Percentiles rank a stretch among this genome's conserved stretches.
Conservation (phyloP, 1,139 yeast species). For the Hemisphaericaspora lyxosophila region DNA sequence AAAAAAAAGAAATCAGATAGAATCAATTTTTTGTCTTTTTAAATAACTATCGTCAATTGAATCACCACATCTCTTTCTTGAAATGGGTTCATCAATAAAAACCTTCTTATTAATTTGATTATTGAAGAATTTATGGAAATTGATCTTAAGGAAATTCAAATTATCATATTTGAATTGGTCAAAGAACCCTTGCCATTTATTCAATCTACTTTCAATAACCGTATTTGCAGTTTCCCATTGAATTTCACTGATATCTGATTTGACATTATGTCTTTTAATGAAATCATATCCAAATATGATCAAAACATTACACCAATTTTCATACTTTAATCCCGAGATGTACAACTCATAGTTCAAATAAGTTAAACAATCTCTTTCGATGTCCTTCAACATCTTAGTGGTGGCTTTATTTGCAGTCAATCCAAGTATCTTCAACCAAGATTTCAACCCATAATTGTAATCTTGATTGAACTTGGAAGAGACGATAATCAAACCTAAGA, state of each 20-base stretch:
- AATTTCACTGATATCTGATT: slow-evolving; percentile 22
- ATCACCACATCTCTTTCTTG: slow-evolving; percentile 13
- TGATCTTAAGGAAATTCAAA: slow-evolving; percentile 24
- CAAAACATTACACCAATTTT: slow-evolving; percentile 53
- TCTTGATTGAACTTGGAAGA: slow-evolving; percentile 76
- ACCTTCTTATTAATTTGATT: slow-evolving; percentile 38
- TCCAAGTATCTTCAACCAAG: slow-evolving; percentile 81
- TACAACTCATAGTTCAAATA: slow-evolving; percentile 57
- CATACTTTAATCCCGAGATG: slow-evolving; percentile 50
- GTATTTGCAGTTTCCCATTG: slow-evolving; percentile 30
- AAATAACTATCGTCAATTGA: slow-evolving; percentile 1
- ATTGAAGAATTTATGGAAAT: slow-evolving; percentile 31
- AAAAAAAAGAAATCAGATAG: slow-evolving; percentile 1
- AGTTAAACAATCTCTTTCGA: slow-evolving; percentile 57
- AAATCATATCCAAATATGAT: slow-evolving; percentile 48
- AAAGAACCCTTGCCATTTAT: slow-evolving; percentile 35
- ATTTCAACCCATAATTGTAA: slow-evolving; percentile 62
- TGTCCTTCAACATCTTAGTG: slow-evolving; percentile 44
- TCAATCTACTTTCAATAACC: slow-evolving; percentile 23
- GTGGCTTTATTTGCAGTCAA: slow-evolving; percentile 28
- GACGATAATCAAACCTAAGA: slow-evolving; percentile 64
- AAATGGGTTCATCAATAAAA: slow-evolving; percentile 16
- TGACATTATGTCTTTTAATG: slow-evolving; percentile 28
- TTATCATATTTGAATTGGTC: slow-evolving; percentile 19
- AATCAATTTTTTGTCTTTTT: slow-evolving; percentile 4